Conservation (phyloP, 441 rosid species). For the Bocquillonia castaneifolia region DNA sequence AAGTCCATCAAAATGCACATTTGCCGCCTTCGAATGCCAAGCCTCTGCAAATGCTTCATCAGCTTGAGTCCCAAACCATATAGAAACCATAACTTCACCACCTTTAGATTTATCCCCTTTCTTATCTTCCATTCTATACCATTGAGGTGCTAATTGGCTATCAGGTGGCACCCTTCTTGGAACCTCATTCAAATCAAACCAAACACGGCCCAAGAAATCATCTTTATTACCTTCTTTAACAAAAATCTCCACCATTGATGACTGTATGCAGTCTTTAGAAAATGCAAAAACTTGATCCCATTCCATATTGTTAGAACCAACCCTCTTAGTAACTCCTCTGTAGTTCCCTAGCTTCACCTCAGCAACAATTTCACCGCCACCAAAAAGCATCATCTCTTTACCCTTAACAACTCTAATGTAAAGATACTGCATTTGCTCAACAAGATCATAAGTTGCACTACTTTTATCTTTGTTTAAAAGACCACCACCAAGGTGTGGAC, state of each 20-base stretch:
- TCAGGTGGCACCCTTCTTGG: constrained; percentile 53
- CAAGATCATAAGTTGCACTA: constrained; percentile 45
- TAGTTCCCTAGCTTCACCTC: constrained; percentile 37
- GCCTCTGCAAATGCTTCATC: constrained; percentile 48
- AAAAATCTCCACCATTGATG: constrained; percentile 34
- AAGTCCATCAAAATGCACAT: constrained; percentile 54
- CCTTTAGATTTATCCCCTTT: constrained; percentile 35
- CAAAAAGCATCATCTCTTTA: constrained; percentile 29
- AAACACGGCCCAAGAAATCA: constrained; percentile 38
- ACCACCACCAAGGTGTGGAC: constrained; percentile 51
- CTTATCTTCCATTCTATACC: constrained; percentile 43
- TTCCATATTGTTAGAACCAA: constrained; percentile 31
- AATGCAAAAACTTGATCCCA: constrained; percentile 55
- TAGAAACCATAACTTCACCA: constrained; percentile 49
- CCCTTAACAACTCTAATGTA: constrained; percentile 42
- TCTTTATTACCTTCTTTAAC: constrained; percentile 31
- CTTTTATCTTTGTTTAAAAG: constrained; percentile 29
- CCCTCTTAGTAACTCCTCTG: constrained; percentile 27
- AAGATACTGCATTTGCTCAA: constrained; percentile 51
- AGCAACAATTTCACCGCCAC: constrained; percentile 26
- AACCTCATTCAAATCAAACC: constrained; percentile 36
- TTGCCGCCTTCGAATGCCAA: constrained; percentile 58
- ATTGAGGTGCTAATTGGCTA: constrained; percentile 50
- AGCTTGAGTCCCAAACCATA: constrained; percentile 56
- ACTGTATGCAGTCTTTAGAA: constrained; percentile 41